Conservation (phyloP, 2,329 filamentous ascomycete species). For the Penicillium oxalicum region DNA sequence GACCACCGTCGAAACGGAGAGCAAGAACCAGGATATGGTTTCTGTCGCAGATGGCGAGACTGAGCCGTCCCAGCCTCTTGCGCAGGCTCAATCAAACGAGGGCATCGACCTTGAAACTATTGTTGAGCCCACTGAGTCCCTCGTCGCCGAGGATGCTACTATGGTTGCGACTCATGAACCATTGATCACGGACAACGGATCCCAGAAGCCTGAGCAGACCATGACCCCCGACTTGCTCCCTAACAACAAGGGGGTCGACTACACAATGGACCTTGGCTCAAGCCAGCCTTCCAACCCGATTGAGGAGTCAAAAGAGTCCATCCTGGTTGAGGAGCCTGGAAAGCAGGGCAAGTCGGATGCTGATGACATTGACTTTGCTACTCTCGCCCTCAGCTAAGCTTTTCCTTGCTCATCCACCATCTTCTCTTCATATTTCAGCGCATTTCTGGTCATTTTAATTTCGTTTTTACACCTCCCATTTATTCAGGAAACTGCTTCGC, state of each 20-base stretch:
- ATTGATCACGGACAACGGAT: constrained; percentile 1
- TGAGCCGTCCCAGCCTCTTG: not conserved
- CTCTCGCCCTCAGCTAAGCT: constrained; percentile 19
- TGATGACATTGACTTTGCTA: constrained; percentile 24
- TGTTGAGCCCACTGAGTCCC: not conserved
- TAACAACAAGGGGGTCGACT: constrained; percentile 46
- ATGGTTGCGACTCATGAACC: constrained; percentile 5
- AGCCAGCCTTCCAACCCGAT: constrained; percentile 3
- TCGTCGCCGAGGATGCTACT: not conserved
- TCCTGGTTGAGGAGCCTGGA: constrained; percentile 4
- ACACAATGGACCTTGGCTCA: constrained; percentile 28
- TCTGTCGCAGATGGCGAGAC: not conserved
- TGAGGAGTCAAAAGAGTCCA: constrained; percentile 4
- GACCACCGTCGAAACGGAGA: no score
- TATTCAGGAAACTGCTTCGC: no score
- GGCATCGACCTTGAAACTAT: not conserved
- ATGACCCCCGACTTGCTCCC: constrained; percentile 3
- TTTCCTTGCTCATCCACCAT: not conserved
- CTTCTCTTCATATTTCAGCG: constrained; percentile 3
- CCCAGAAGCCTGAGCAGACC: not conserved
- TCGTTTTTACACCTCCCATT: constrained; percentile 3
- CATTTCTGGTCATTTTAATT: constrained; percentile 13
- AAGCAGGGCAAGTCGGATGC: constrained; percentile 14
- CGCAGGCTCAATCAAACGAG: constrained; percentile 8
- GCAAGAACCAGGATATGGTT: not conserved